Base-by-base conservation (phyloP, 345 rosid species). In the Syzygium aqueum region DNA sequence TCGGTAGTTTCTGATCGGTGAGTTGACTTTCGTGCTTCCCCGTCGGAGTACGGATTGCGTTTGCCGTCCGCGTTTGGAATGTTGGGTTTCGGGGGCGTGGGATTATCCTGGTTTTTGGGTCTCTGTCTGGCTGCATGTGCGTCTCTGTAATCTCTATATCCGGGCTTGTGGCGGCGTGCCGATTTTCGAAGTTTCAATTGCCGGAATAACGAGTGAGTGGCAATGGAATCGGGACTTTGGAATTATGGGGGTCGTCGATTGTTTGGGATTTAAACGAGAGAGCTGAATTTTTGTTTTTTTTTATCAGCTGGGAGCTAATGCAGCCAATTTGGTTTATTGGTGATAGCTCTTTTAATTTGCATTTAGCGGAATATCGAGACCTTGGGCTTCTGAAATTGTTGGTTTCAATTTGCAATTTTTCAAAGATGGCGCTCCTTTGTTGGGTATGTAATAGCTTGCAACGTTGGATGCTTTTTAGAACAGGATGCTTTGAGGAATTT, bases 401-500 rank as follows among this genome's bases (percentile, higher is more conserved):
- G 85, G 43, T 22, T 37, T 53, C 23, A 51, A 13, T 51, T 53
- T 84, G 63, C 40, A 23, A 23, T 30, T 19, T 84, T 19, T 27
- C 19, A 13, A 19, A 15, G 27, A 51, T 16, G 21, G 85, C 33
- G 85, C 46, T 84, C 85, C 28, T 53, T 53, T 51, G 23, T 11
- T 84, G 80, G 80, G 80, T 17, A 9, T 17, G 25, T 67, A 67
- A 40, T 67, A 67, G 33, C 46, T 67, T 33, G 46, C 80, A 67
- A 67, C 50, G 56, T 51, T 84, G 85, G 63, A 16, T 84, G 61
- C 56, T 84, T 53, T 53, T 53, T 53, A 53, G 61, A 84, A 56
- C 43, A 57, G 88, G 88, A 53, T 87, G 88, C 51, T 46, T 56
- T 80, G 88, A 87, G 84, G 88, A 80, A 51, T 49, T 82, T 87